Evolutionary conservation across 75 land plant species (phyloP), one percentile per base, ranked within the genome.

Genomic region (Isoetes taiwanensis): DNA sequence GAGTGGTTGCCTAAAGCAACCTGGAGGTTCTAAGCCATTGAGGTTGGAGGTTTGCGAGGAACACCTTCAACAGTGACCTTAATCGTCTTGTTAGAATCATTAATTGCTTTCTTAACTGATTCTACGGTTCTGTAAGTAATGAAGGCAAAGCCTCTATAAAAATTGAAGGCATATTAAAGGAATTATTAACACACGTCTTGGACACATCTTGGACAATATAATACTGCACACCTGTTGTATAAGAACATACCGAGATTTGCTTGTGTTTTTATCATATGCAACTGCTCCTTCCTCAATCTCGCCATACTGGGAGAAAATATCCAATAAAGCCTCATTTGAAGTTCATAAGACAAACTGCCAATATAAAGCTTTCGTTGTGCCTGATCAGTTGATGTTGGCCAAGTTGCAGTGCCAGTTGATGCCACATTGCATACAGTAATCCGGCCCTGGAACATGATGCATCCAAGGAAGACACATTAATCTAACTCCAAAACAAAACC

Each of bases 251-350:
- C 80, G 65, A 46, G 85, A 81, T 56, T 78, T 77, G 32, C 64
- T 78, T 42, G 85, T 78, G 33, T 71, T 77, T 54, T 84, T 84
- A 52, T 84, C 88, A 72, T 75, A 84, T 33, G 85, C 88, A 69
- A 84, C 81, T 14, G 85, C 81, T 41, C 88, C 88, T 75, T 84
- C 88, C 43, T 81, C 85, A 59, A 84, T 84, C 52, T 81, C 88
- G 39, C 88, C 88, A 66, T 81, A 69, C 64, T 72, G 80, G 14
- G 69, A 71, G 53, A 84, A 84, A 25, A 72, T 72, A 28, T 54
- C 70, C n/a, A 84, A 65, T 43, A 84, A 57, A 32, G 75, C 62
- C 20, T 84, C 88, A 46, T 64, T 78, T 33, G 88, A 40, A 2
- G 75, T 70, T 84, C 88, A 43, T 71, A 82, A 9, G 88, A 72